Percentiles rank a stretch among this genome's conserved stretches.
phyloP scores from a whole-genome alignment of 257 asterid species.

The Cordia subcordata region DNA sequence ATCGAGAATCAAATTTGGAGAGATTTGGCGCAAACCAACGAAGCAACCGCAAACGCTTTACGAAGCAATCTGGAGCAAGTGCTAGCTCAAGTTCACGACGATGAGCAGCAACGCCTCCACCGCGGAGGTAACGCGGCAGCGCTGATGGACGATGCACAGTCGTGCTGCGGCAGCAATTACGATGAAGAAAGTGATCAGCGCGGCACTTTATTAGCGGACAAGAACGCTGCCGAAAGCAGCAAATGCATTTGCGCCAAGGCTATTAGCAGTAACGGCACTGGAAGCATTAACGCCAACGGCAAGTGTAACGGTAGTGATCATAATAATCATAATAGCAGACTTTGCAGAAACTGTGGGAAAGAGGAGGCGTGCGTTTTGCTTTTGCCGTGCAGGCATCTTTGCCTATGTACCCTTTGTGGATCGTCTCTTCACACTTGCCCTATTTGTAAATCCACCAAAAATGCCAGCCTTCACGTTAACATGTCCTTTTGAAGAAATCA shows the following conservation, averaged over 20 bases:
- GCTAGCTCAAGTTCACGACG: constrained; percentile 13
- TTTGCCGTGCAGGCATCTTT: constrained; percentile 85
- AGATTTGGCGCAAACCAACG: constrained; percentile 29
- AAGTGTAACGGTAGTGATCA: not conserved
- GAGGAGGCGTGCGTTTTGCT: constrained; percentile 71
- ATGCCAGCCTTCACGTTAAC: constrained; percentile 65
- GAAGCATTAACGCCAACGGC: not conserved
- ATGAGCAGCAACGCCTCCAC: not conserved
- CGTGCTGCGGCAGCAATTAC: constrained; percentile 30
- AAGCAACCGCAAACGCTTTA: constrained; percentile 24
- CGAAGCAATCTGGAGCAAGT: constrained; percentile 25
- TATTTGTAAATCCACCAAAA: constrained; percentile 47
- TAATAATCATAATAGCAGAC: constrained; percentile 13
- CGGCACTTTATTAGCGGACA: too few relatives aligned
- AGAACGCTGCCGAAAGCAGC: not conserved
- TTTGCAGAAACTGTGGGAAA: constrained; percentile 69
- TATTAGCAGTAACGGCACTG: not conserved
- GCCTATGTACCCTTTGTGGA: constrained; percentile 66
- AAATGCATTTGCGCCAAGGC: not conserved
- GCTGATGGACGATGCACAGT: constrained; percentile 21
- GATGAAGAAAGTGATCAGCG: not conserved
- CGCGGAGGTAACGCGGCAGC: not conserved
- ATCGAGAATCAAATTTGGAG: constrained; percentile 32
- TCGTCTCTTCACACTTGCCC: constrained; percentile 66
- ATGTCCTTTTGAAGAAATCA: not conserved